Percentiles rank a stretch among this genome's conserved stretches.
Evolutionary conservation across 768 basidiomycete genomes (phyloP).

Genomic region (Candolleomyces aberdarensis): DNA sequence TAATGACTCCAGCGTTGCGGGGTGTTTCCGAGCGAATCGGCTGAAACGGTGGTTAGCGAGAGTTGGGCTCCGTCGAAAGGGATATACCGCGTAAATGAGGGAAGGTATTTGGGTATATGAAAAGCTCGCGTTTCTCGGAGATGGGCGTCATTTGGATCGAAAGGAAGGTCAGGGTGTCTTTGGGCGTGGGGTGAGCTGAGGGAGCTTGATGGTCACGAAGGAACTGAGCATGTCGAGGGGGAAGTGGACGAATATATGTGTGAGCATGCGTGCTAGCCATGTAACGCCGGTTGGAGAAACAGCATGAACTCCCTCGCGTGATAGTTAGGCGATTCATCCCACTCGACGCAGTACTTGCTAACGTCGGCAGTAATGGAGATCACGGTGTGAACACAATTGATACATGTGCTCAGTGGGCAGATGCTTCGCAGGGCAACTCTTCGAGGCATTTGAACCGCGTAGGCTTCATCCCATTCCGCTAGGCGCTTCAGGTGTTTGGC

Average conservation of each 20-base stretch:
- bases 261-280: conserved; percentile 27
- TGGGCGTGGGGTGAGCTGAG: conserved; percentile 34
- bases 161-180: conserved; percentile 34
- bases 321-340: conserved; percentile 31
- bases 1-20: conserved; percentile 30
- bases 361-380: conserved; percentile 30
- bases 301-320: conserved; percentile 36
- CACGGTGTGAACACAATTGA: conserved; percentile 27
- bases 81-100: conserved; percentile 37
- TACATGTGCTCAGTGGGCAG: too few species aligned
- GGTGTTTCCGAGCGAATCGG: conserved; percentile 35
- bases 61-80: conserved; percentile 45
- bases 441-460: too few species aligned
- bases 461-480: too few species aligned
- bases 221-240: conserved; percentile 33
- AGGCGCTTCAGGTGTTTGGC: too few species aligned
- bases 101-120: conserved; percentile 33
- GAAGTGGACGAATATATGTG: conserved; percentile 35
- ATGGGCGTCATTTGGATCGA: conserved; percentile 31
- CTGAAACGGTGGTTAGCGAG: conserved; percentile 27
- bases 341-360: conserved; percentile 37
- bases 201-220: conserved; percentile 31
- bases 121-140: conserved; percentile 39
- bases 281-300: conserved; percentile 33
- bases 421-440: too few species aligned